Conservation (phyloP, 345 rosid species). For the Viola odorata region DNA sequence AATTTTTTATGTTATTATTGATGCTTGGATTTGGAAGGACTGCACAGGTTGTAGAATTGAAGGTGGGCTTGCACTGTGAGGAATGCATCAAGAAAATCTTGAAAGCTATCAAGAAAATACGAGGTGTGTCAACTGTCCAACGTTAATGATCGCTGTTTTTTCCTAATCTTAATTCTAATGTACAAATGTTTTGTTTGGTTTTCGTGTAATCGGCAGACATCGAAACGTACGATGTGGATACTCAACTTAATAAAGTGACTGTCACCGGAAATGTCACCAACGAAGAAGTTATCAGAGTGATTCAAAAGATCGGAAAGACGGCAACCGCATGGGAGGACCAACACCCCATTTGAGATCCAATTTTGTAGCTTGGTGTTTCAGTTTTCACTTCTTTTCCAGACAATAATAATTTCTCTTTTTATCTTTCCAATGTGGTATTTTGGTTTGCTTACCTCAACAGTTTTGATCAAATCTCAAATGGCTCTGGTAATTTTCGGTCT, state of each 20-base stretch:
- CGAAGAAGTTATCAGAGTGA: slow-evolving; percentile 61
- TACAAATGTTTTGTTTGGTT: no score
- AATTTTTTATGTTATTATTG: neutral
- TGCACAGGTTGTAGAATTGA: slow-evolving; percentile 65
- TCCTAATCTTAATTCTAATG: no score
- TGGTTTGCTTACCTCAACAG: no score
- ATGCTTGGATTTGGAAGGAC: neutral
- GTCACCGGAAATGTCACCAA: slow-evolving; percentile 76
- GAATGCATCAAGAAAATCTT: slow-evolving; percentile 78
- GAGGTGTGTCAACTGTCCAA: slow-evolving; percentile 30
- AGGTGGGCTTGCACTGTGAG: slow-evolving; percentile 71
- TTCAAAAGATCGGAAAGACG: slow-evolving; percentile 66
- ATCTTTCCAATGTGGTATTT: no score
- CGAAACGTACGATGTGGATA: slow-evolving; percentile 72
- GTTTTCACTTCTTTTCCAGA: no score
- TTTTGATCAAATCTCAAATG: no score
- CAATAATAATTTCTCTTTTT: no score
- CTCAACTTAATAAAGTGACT: slow-evolving; percentile 71
- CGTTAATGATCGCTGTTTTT: no score
- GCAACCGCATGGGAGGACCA: slow-evolving; percentile 47
- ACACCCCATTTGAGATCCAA: neutral
- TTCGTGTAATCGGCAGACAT: slow-evolving; percentile 33
- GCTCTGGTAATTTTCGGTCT: no score
- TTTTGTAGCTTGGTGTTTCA: no score
- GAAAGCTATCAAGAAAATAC: slow-evolving; percentile 79